phyloP scores from a whole-genome alignment of 2,329 filamentous ascomycete genomes.

The Simplicillium sp. region DNA sequence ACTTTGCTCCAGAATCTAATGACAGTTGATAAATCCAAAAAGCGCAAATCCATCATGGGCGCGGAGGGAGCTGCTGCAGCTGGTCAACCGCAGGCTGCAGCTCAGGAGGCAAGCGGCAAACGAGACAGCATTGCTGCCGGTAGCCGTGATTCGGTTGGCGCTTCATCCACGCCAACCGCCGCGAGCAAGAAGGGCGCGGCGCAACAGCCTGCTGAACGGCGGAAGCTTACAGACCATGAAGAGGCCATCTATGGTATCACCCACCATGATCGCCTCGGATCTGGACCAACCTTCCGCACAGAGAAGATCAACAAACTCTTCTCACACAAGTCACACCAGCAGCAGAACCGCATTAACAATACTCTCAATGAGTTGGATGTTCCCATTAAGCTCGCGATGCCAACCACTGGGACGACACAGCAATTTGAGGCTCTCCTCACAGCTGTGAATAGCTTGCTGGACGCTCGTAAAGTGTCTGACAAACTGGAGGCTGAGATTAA shows the following conservation, averaged over 20 bases:
- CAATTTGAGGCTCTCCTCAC: slow-evolving; percentile 62
- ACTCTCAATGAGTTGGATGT: slow-evolving; percentile 65
- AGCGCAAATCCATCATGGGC: slow-evolving; percentile 64
- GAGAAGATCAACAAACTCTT: slow-evolving; percentile 73
- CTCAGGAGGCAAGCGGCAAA: slow-evolving; percentile 23
- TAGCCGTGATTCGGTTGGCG: slow-evolving; percentile 21
- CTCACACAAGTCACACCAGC: slow-evolving; percentile 65
- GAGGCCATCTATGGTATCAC: slow-evolving; percentile 75
- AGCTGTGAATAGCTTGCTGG: slow-evolving; percentile 60
- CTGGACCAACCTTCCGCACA: slow-evolving; percentile 83
- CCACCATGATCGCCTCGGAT: slow-evolving; percentile 74
- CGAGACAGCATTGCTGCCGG: slow-evolving; percentile 44
- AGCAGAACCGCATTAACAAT: slow-evolving; percentile 66
- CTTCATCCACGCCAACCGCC: slow-evolving; percentile 24
- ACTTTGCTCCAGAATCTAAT: slow-evolving; percentile 75
- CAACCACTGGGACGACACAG: slow-evolving; percentile 60
- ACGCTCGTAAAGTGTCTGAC: slow-evolving; percentile 64
- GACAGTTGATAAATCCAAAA: slow-evolving; percentile 78
- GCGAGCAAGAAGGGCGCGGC: slow-evolving; percentile 42
- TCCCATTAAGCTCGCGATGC: slow-evolving; percentile 60
- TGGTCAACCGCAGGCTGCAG: slow-evolving; percentile 27
- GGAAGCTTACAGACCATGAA: slow-evolving; percentile 66
- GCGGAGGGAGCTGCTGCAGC: slow-evolving; percentile 43
- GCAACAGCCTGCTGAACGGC: slow-evolving; percentile 43
- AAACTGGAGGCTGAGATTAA: slow-evolving; percentile 67